Evolutionary conservation across 2,329 filamentous ascomycete genomes (phyloP), one percentile per base, ranked within the genome.

Genomic region (Diaporthe destruens): DNA sequence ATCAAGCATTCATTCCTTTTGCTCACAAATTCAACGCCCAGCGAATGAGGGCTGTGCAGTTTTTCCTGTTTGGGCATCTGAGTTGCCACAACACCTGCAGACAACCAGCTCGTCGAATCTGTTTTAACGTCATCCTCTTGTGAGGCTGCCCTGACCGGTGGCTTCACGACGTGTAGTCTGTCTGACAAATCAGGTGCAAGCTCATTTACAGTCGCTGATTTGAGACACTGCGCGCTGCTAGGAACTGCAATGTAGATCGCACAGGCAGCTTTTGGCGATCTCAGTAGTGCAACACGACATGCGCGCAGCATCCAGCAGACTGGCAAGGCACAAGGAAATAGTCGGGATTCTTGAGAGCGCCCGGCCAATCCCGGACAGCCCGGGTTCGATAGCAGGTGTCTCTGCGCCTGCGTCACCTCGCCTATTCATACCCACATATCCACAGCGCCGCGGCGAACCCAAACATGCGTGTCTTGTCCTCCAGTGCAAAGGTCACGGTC

Each of bases 401-500:
- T 54, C 34, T 47, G 44, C 29, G 59, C 29, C 32, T 51, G 54
- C 49, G 44, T 56, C 56, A 25, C 47, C 42, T 47, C 54, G 54
- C 72, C 68, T 68, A 59, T 44, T 59, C 44, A 42, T 68, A 44
- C 20, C 54, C 67, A 57, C 29, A 68, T 16, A 49, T 14, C 42
- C 55, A 16, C 23, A 63, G 36, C 20, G 59, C 73, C 8, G 63
- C 32, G 25, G 55, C 39, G 23, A 67, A n/a, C 32, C 66, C 73
- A 39, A 74, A 39, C 14, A 71, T 53, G 11, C 67, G 66, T 57
- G 53, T 66, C 53, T 68, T 67, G 20, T 32, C 71, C 49, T 55
- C 65, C 59, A 68, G 72, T 39, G 71, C 73, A 20, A 71, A 67
- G 12, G 67, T 51, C 51, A 65, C 42, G 12, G 34, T 63, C 83